phyloP scores from a whole-genome alignment of 148 eudicot species.

The Fallopia convolvulus region DNA sequence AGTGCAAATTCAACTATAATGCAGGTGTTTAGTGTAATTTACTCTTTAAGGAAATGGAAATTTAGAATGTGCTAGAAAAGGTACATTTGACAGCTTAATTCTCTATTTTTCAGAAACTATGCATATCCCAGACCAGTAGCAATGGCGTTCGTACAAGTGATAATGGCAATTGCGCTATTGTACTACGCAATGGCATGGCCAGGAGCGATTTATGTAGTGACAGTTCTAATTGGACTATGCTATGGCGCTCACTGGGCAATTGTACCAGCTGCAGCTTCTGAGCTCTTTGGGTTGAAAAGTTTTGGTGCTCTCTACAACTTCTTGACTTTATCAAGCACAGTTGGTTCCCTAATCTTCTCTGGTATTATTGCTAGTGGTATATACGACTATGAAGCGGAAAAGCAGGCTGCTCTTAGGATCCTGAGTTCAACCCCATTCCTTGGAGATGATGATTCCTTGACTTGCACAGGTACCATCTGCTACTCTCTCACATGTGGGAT shows the following conservation, averaged over 20 bases:
- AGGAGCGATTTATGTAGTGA: constrained; percentile 40
- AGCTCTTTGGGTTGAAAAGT: constrained; percentile 55
- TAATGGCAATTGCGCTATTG: constrained; percentile 44
- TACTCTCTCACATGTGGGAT: constrained; percentile 48
- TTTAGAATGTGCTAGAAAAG: too few species aligned
- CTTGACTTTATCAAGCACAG: constrained; percentile 37
- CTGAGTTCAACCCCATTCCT: neutral
- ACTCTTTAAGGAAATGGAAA: too few species aligned
- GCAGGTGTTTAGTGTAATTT: too few species aligned
- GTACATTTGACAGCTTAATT: too few species aligned
- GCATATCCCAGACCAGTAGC: constrained; percentile 56
- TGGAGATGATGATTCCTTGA: constrained; percentile 17
- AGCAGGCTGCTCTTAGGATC: constrained; percentile 20
- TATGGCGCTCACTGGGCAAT: constrained; percentile 66
- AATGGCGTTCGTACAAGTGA: constrained; percentile 43
- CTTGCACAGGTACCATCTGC: constrained; percentile 44
- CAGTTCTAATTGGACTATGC: constrained; percentile 37
- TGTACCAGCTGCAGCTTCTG: constrained; percentile 51
- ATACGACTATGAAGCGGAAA: constrained; percentile 49
- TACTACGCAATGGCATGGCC: constrained; percentile 52
- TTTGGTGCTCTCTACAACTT: constrained; percentile 51
- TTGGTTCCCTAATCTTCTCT: constrained; percentile 44
- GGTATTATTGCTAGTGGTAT: constrained; percentile 43
- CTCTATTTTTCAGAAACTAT: constrained; percentile 24
- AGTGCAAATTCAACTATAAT: too few species aligned